Evolutionary conservation across 345 rosid species (phyloP).

Genomic region (Lepidium sativum): DNA sequence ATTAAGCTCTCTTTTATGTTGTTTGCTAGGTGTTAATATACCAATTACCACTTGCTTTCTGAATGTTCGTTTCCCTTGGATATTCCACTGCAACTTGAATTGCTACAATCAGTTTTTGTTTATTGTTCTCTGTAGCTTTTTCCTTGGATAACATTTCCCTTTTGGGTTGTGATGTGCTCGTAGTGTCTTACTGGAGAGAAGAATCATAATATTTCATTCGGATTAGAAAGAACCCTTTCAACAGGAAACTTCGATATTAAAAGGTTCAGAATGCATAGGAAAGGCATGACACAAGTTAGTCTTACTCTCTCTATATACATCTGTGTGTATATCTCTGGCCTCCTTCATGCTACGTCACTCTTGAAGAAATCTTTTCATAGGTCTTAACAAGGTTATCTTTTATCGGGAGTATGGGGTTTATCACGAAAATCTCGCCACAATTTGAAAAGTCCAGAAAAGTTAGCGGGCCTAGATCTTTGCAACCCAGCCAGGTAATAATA

Average conservation of each 20-base stretch:
- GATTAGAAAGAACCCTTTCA: slow-evolving; percentile 86
- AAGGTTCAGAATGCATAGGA: slow-evolving; percentile 92
- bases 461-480: slow-evolving; percentile 98
- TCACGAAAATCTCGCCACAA: slow-evolving; percentile 76
- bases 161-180: background rate
- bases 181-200: slow-evolving; percentile 39
- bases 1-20: background rate
- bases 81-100: slow-evolving; percentile 1
- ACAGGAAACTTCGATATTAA: slow-evolving; percentile 87
- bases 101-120: background rate
- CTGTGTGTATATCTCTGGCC: background rate
- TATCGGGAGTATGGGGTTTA: slow-evolving; percentile 68
- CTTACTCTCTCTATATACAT: slow-evolving; percentile 2
- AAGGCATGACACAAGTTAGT: slow-evolving; percentile 91
- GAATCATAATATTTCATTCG: slow-evolving; percentile 32
- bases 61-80: background rate
- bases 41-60: background rate
- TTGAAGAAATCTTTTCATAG: slow-evolving; percentile 34
- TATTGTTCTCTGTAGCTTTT: background rate
- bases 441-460: slow-evolving; percentile 98
- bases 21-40: slow-evolving; percentile 5
- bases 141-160: background rate
- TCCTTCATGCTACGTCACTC: background rate
- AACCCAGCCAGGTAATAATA: slow-evolving; percentile 82
- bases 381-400: slow-evolving; percentile 76